Evolutionary conservation across 2,329 filamentous ascomycete species (phyloP), one percentile per base, ranked within the genome.

Genomic region (Colletotrichum caudatum): DNA sequence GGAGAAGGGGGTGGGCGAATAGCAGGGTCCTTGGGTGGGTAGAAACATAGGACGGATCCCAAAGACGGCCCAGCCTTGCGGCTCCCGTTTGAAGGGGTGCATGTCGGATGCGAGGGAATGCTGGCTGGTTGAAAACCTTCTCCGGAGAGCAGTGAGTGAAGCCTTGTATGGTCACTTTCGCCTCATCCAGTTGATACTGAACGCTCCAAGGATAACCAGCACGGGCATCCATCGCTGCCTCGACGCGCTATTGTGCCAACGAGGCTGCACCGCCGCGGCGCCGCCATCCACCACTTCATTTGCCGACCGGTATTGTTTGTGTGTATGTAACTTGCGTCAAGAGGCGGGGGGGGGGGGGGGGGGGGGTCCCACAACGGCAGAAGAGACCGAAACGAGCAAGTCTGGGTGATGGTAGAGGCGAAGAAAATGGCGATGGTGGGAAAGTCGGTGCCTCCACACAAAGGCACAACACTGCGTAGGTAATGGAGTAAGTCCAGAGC

Each of bases 1-100:
- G 12, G 37, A 58, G 53, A 50, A 58, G 53, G 41, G 41, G 37
- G 14, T 51, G 48, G 65, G 54, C 33, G 20, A 56, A 16, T 41
- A 14, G 29, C 58, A 35, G 58, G 69, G 64, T 37, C 48, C n/a
- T 7, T 39, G 20, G 16, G 69, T 44, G 48, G 60, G 35, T 37
- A 71, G 44, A 60, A 58, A 46, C 44, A 53, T 46, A 63, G 59
- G 65, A n/a, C 59, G 51, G 50, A 60, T 48, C 20, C 8, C 29
- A 44, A 48, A 64, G n/a, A 14, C 68, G 58, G 65, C 69, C 69
- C 54, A 69, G 69, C 65, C 69, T 72, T 72, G 65, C 60, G 65
- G 65, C 23, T 53, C 46, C 12, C 54, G 65, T 71, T 71, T 71
- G 65, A 69, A 71, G 69, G 69, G 65, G 59, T 57, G 66, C 33